Evolutionary conservation across 495 filamentous ascomycete genomes (phyloP).

Genomic region (Trichoderma orchidacearum): DNA sequence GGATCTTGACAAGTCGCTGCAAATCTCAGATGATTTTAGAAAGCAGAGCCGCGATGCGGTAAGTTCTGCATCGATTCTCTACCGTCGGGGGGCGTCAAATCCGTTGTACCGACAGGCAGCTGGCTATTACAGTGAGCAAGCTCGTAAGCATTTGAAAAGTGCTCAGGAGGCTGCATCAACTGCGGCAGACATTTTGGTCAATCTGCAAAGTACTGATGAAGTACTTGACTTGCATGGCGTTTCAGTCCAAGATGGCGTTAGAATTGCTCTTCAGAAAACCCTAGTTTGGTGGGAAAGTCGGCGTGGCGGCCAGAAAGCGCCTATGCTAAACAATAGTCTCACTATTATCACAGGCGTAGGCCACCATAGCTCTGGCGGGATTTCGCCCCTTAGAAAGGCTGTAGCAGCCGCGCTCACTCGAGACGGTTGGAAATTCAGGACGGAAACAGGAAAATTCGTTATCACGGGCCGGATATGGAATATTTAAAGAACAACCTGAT

Average conservation of each 20-base stretch:
- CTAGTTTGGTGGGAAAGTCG: slow-evolving; percentile 68
- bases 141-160: slow-evolving; percentile 11
- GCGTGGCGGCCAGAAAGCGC: slow-evolving; percentile 40
- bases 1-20: neutral
- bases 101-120: slow-evolving; percentile 24
- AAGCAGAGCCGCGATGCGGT: neutral
- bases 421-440: slow-evolving; percentile 74
- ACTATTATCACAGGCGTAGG: slow-evolving; percentile 73
- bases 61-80: slow-evolving; percentile 16
- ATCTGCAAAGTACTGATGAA: slow-evolving; percentile 38
- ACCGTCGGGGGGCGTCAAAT: slow-evolving; percentile 18
- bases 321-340: slow-evolving; percentile 32
- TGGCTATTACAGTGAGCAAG: slow-evolving; percentile 21
- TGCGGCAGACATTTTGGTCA: slow-evolving; percentile 46
- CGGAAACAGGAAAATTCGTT: slow-evolving; percentile 48
- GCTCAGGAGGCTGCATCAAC: slow-evolving; percentile 10
- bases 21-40: neutral
- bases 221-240: slow-evolving; percentile 76
- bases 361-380: slow-evolving; percentile 63
- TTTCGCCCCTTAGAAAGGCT: slow-evolving; percentile 61
- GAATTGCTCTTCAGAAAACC: slow-evolving; percentile 56
- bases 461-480: slow-evolving; percentile 40
- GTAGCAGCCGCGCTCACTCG: slow-evolving; percentile 60
- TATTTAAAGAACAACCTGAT: too few species aligned
- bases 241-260: slow-evolving; percentile 60